A percentile compares a stretch with the other conserved stretches of the same genome.
These are phyloP conservation scores for Aspergillus ochraceus DNA, from an alignment of 2,329 filamentous ascomycete genomes.

Conservation along the genomic window DNA sequence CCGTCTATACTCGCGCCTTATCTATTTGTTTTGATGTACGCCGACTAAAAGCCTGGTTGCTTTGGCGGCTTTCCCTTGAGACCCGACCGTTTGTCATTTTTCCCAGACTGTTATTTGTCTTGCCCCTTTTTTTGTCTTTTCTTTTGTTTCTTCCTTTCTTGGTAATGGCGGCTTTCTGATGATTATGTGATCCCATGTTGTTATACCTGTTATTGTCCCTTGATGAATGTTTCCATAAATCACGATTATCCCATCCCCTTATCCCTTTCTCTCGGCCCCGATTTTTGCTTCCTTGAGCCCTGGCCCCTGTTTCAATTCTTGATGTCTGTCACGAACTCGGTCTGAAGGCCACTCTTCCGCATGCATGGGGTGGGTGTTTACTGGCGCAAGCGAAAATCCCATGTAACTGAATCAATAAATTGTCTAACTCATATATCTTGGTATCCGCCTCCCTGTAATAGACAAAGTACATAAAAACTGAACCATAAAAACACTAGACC, in stretches of 20 bases:
- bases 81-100: conserved; percentile 4
- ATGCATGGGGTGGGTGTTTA: conserved; percentile 43
- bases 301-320: conserved; percentile 8
- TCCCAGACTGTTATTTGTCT: conserved; percentile 7
- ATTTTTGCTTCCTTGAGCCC: conserved; percentile 9
- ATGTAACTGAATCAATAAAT: conserved; percentile 20
- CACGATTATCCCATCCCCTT: conserved; percentile 8
- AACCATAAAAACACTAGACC: neutral
- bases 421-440: conserved; percentile 1
- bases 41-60: conserved; percentile 38
- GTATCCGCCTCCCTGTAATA: neutral
- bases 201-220: conserved; percentile 15
- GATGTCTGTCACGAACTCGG: conserved; percentile 34
- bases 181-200: conserved; percentile 19
- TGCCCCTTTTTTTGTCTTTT: conserved; percentile 11
- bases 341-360: conserved; percentile 30
- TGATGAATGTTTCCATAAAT: conserved; percentile 15
- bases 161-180: conserved; percentile 26
- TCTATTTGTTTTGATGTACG: conserved; percentile 14
- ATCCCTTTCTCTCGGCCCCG: conserved; percentile 2
- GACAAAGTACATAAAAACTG: neutral
- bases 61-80: conserved; percentile 25
- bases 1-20: conserved; percentile 6
- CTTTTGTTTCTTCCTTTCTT: conserved; percentile 10
- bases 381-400: conserved; percentile 31